Percentiles rank a stretch among this genome's conserved stretches.
These are phyloP conservation scores for Paralagenidium karlingii DNA, from an alignment of 352 stramenopile species.

Conservation along the genomic window DNA sequence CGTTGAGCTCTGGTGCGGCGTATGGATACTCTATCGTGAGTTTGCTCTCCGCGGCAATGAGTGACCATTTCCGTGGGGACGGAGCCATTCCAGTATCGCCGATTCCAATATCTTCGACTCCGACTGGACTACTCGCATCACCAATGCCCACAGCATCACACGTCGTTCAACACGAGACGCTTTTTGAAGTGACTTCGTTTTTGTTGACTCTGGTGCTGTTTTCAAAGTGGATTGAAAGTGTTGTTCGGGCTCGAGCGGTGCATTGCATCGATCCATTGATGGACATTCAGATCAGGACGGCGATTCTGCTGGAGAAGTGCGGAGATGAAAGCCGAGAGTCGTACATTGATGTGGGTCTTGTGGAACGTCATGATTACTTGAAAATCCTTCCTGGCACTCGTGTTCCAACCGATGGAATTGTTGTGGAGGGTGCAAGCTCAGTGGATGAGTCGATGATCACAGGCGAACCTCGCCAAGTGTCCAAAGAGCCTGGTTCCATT, in stretches of 20 bases:
- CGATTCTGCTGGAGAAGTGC: conserved; percentile 77
- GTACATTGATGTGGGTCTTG: conserved; percentile 64
- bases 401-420: conserved; percentile 58
- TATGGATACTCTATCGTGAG: conserved; percentile 47
- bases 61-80: too few species aligned
- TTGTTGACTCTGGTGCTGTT: conserved; percentile 60
- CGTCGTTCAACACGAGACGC: too few species aligned
- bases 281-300: conserved; percentile 68
- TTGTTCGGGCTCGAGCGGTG: conserved; percentile 50
- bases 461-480: conserved; percentile 49
- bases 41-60: conserved; percentile 12
- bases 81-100: too few species aligned
- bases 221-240: conserved; percentile 58
- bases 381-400: conserved; percentile 55
- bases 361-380: conserved; percentile 51
- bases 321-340: conserved; percentile 29
- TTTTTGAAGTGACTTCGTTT: conserved; percentile 61
- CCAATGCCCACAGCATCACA: too few species aligned
- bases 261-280: conserved; percentile 53
- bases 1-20: conserved; percentile 45
- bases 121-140: too few species aligned
- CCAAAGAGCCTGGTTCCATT: conserved; percentile 34
- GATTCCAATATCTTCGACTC: too few species aligned
- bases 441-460: conserved; percentile 76
- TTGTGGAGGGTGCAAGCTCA: conserved; percentile 44